Conservation (phyloP, 192 early-diverging fungal species). For the Chytriomyces hyalinus region DNA sequence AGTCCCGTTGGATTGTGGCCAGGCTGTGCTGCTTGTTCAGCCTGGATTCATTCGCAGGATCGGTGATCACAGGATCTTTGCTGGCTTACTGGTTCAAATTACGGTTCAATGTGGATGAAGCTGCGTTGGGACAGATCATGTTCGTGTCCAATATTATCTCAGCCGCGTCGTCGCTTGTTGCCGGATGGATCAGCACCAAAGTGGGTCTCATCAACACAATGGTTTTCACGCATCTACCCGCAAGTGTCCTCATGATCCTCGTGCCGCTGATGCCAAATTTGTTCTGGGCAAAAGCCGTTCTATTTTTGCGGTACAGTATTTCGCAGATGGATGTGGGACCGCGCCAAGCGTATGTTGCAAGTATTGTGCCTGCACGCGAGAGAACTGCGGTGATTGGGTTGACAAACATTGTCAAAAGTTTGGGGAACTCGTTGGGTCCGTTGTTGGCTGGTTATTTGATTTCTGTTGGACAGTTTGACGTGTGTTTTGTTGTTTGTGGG, state of each 20-base stretch:
- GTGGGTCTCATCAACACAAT: constrained; percentile 41
- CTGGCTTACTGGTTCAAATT: constrained; percentile 37
- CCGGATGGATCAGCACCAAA: constrained; percentile 11
- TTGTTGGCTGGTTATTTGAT: constrained; percentile 24
- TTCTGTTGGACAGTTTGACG: constrained; percentile 27
- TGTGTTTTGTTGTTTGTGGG: constrained; percentile 29
- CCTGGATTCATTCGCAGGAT: constrained; percentile 30
- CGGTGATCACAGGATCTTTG: constrained; percentile 33
- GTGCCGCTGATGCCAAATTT: constrained; percentile 38
- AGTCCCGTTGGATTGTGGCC: constrained; percentile 22
- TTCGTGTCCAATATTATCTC: constrained; percentile 35
- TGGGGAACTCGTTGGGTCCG: constrained; percentile 30
- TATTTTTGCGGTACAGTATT: constrained; percentile 32
- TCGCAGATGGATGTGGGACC: constrained; percentile 36
- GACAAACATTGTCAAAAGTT: constrained; percentile 32
- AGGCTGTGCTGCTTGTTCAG: constrained; percentile 30
- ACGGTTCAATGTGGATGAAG: constrained; percentile 30
- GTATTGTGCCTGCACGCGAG: constrained; percentile 19
- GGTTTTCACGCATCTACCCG: constrained; percentile 41
- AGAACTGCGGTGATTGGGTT: constrained; percentile 36
- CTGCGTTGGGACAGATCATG: constrained; percentile 33
- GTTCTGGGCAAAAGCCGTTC: constrained; percentile 16
- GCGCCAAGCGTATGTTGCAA: constrained; percentile 30
- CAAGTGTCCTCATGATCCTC: constrained; percentile 28
- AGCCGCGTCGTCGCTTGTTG: constrained; percentile 18